Conservation (phyloP, 257 asterid genomes). For the Orobanche coerulescens region DNA sequence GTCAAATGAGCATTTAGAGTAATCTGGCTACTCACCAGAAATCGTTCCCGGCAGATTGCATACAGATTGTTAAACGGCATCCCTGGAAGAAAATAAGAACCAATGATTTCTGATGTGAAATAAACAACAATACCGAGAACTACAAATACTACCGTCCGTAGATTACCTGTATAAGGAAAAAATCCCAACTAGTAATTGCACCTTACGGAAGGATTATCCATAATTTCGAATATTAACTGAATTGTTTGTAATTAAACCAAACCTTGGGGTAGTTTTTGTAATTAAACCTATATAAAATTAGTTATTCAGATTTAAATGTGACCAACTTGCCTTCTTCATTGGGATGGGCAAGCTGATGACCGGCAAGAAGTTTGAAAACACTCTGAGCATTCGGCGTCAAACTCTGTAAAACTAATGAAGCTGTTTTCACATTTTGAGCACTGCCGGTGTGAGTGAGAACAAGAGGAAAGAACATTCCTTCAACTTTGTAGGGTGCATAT, state of each 20-base stretch:
- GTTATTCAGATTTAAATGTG: neutral
- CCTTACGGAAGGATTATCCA: neutral
- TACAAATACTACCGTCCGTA: neutral
- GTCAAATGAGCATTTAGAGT: conserved; percentile 87
- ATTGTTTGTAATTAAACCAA: neutral
- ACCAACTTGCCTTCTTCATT: conserved; percentile 74
- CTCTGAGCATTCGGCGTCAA: conserved; percentile 90
- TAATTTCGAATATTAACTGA: neutral
- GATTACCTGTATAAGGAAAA: too few species aligned
- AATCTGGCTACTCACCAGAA: conserved; percentile 81
- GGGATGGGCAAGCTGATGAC: conserved; percentile 71
- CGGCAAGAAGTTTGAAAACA: conserved; percentile 74
- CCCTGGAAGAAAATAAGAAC: conserved; percentile 33
- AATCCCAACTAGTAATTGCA: neutral
- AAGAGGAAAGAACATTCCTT: conserved; percentile 72
- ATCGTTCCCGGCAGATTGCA: conserved; percentile 71
- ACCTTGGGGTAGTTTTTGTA: neutral
- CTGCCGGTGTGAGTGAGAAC: conserved; percentile 73
- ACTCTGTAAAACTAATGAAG: conserved; percentile 85
- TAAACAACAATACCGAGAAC: neutral
- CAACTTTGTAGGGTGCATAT: conserved; percentile 73
- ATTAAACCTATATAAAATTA: neutral
- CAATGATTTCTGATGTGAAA: conserved; percentile 7
- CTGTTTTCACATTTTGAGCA: conserved; percentile 77
- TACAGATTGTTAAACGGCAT: conserved; percentile 70